Evolutionary conservation across 768 basidiomycete species (phyloP).

Genomic region (Russula earlei): DNA sequence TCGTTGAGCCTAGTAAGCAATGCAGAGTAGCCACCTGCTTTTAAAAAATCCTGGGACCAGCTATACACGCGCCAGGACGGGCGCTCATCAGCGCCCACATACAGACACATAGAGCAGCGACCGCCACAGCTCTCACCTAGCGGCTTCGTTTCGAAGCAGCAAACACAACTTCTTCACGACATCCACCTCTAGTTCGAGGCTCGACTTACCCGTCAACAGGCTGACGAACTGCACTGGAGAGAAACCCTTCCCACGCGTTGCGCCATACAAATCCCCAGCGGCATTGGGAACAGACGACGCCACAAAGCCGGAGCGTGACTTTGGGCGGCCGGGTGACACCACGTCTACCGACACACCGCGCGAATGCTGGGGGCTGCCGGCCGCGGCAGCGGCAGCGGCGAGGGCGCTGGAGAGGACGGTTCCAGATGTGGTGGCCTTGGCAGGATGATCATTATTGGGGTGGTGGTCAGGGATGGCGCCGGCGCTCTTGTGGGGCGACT

Average conservation of each 20-base stretch:
- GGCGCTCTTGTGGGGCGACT: constrained; percentile 34
- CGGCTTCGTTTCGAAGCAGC: constrained; percentile 84
- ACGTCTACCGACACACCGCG: constrained; percentile 59
- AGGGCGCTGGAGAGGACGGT: background rate
- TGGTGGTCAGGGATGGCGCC: constrained; percentile 10
- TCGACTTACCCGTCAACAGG: constrained; percentile 57
- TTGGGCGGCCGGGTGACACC: constrained; percentile 30
- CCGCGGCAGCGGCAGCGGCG: background rate
- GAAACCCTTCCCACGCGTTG: constrained; percentile 34
- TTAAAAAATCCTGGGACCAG: constrained; percentile 85
- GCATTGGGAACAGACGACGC: constrained; percentile 23
- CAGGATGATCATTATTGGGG: background rate
- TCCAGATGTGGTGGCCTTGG: background rate
- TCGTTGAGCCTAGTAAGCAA: constrained; percentile 81
- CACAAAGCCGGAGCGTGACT: constrained; percentile 44
- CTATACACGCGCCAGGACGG: constrained; percentile 30
- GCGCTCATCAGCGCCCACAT: constrained; percentile 3
- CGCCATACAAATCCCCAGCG: constrained; percentile 22
- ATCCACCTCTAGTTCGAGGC: constrained; percentile 73
- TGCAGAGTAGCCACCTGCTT: constrained; percentile 75
- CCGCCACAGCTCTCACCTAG: constrained; percentile 41
- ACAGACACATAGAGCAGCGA: background rate
- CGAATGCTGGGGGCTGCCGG: constrained; percentile 31
- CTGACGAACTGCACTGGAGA: constrained; percentile 61
- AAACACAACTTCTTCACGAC: constrained; percentile 80